phyloP scores from a whole-genome alignment of 1,284 basidiomycete genomes.

The Termitomyces sp. region DNA sequence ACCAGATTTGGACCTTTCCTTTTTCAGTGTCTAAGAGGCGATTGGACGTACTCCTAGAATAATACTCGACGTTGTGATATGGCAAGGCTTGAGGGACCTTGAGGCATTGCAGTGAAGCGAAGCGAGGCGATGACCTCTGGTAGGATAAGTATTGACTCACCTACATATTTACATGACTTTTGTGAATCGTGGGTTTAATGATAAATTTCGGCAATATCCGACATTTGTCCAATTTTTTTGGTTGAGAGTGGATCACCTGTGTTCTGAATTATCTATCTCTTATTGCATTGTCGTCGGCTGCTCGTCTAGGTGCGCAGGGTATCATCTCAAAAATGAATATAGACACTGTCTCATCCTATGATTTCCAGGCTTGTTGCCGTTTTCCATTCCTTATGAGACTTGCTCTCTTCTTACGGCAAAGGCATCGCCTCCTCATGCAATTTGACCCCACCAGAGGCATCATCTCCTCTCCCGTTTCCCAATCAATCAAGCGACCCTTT shows the following conservation, averaged over 20 bases:
- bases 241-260: not conserved
- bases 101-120: too few relatives aligned
- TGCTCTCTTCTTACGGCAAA: conserved; percentile 40
- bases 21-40: too few relatives aligned
- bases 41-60: too few relatives aligned
- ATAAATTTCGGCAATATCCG: conserved; percentile 1
- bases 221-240: not conserved
- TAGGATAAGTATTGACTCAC: too few relatives aligned
- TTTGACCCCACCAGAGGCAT: conserved; percentile 34
- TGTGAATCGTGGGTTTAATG: too few relatives aligned
- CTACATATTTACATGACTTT: too few relatives aligned
- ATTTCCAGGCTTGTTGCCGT: conserved; percentile 2
- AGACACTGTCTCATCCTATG: not conserved
- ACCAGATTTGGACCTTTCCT: too few relatives aligned
- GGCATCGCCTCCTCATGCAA: conserved; percentile 57
- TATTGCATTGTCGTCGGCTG: not conserved
- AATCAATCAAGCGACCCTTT: conserved; percentile 35
- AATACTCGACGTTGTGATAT: too few relatives aligned
- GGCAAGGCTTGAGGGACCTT: too few relatives aligned
- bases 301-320: not conserved
- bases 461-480: conserved; percentile 20
- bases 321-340: not conserved
- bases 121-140: too few relatives aligned
- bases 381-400: conserved; percentile 41
- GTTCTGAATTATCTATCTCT: too few relatives aligned